phyloP scores from a whole-genome alignment of 140 eudicot species.

The Oenanthe javanica region DNA sequence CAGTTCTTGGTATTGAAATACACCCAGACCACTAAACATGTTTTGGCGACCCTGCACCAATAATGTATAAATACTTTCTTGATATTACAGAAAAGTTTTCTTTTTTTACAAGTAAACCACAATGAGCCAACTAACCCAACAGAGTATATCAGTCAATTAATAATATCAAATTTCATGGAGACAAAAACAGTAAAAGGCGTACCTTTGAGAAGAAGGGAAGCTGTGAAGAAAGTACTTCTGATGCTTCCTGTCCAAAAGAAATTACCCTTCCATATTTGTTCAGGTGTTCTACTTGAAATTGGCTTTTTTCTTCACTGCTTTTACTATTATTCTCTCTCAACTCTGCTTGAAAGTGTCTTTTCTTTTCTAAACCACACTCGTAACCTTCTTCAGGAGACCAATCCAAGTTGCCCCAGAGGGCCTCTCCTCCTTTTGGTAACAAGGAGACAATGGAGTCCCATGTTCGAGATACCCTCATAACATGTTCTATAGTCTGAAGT shows the following conservation, averaged over 20 bases:
- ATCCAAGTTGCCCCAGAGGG: constrained; percentile 77
- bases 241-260: constrained; percentile 69
- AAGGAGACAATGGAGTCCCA: constrained; percentile 81
- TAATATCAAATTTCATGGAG: background rate
- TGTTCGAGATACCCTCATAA: constrained; percentile 64
- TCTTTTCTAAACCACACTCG: constrained; percentile 37
- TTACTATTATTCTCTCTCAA: constrained; percentile 31
- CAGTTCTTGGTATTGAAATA: background rate
- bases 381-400: constrained; percentile 78
- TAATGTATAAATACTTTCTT: background rate
- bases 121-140: background rate
- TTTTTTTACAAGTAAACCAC: background rate
- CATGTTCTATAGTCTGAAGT: constrained; percentile 63
- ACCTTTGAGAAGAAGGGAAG: constrained; percentile 43
- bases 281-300: constrained; percentile 25
- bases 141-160: background rate
- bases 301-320: constrained; percentile 23
- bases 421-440: constrained; percentile 94
- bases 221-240: constrained; percentile 65
- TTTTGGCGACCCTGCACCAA: background rate
- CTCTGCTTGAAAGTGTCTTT: constrained; percentile 18
- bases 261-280: constrained; percentile 69
- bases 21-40: background rate
- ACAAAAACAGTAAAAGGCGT: background rate
- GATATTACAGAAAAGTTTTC: background rate